Percentiles rank a stretch among this genome's conserved stretches.
phyloP scores from a whole-genome alignment of 371 early-diverging fungal species.

The Cokeromyces recurvatus region DNA sequence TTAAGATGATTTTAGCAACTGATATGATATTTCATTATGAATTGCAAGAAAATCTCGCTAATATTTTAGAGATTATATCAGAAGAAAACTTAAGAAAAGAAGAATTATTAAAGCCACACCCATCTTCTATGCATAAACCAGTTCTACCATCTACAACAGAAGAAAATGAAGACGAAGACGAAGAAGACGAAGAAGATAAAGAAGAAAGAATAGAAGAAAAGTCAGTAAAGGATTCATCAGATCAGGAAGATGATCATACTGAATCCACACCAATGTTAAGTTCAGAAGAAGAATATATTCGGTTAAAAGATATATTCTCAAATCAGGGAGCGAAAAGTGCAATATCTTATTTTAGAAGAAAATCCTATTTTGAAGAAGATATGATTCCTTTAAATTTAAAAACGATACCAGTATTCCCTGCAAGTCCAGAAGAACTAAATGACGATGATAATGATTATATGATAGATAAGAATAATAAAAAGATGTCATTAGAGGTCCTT shows the following conservation, averaged over 20 bases:
- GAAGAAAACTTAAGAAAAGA: constrained; percentile 11
- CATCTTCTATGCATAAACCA: constrained; percentile 12
- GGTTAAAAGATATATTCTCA: constrained; percentile 35
- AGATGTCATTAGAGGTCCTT: not conserved
- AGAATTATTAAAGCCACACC: too few species aligned
- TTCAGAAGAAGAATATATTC: constrained; percentile 5
- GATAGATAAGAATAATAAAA: not conserved
- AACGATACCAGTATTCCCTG: constrained; percentile 12
- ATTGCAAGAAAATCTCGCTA: constrained; percentile 62
- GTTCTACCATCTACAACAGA: constrained; percentile 18
- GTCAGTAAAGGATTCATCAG: not conserved
- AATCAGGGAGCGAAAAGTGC: constrained; percentile 37
- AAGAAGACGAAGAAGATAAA: not conserved
- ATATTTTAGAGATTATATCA: constrained; percentile 24
- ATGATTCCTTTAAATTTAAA: constrained; percentile 13
- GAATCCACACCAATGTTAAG: not conserved
- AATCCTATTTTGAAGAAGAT: constrained; percentile 29
- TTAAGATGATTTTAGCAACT: constrained; percentile 74
- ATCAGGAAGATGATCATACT: too few species aligned
- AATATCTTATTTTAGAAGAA: constrained; percentile 24
- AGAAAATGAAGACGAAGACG: constrained; percentile 19
- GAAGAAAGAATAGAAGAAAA: not conserved
- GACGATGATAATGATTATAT: constrained; percentile 2
- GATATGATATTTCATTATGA: constrained; percentile 90
- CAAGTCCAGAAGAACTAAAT: constrained; percentile 17